Base-by-base conservation (phyloP, 768 basidiomycete species). In the Pulveroboletus sp. region DNA sequence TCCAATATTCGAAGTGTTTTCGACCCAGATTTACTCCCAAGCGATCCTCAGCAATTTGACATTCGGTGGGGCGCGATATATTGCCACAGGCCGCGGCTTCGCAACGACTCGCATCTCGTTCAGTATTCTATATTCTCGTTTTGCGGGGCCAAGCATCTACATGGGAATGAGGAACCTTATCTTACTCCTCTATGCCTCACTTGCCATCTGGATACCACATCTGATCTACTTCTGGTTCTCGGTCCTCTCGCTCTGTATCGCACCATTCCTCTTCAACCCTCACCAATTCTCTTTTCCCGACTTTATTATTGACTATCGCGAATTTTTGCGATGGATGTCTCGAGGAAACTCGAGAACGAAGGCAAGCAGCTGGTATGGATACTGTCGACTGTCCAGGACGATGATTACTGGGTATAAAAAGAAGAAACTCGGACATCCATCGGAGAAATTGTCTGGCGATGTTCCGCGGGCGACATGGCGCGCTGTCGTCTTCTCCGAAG, bases 211-310 rank as follows among this genome's bases (percentile, higher is more conserved):
- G 88, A 89, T 91, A 49, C 90, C 91, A 5, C 87, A 92, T 70
- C 75, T 98, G 59, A 91, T 95, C 71, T 99, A 98, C 78, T 99
- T 98, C 83, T 98, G 95, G 95, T 80, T 92, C 67, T 95, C 97
- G 14, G 92, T 97, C 49, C 69, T 94, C 50, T 94, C 94, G 10
- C 82, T 99, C 17, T 95, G 92, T 70, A 80, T 98, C 58, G 93
- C 97, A 31, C 97, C 97, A 0, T 99, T 98, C 84, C 55, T 99
- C 51, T 99, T 99, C 82, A 99, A 99, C 72, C 97, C 97, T n/a
- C 95, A 99, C 70, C 97, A 98, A 69, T 99, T 98, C 80, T 91
- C 92, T 10, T 91, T 86, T 67, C 72, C 91, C 60, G 97, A 99
- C 72, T 99, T 95, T 72, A 87, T 98, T 72, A 93, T 98, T 66